These are phyloP conservation scores for Crithidia thermophila DNA, from an alignment of 208 protist genomes.

Conservation along the genomic window DNA sequence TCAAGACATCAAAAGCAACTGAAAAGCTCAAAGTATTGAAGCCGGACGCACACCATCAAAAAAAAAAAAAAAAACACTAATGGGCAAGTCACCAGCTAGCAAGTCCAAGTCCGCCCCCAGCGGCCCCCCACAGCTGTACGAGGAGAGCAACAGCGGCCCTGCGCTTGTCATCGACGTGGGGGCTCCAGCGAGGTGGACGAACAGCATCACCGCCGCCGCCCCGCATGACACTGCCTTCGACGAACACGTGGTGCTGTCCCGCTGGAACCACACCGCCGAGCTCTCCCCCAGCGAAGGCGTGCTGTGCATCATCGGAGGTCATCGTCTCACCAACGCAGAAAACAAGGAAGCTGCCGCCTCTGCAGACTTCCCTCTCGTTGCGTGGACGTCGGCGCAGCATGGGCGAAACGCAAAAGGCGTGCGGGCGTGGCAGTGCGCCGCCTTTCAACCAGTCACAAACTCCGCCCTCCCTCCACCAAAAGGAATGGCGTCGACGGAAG, in stretches of 20 bases:
- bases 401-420: neutral
- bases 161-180: slow-evolving; percentile 13
- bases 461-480: neutral
- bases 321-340: too few species aligned
- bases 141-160: slow-evolving; percentile 16
- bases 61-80: too few species aligned
- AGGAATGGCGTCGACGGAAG: neutral
- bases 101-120: slow-evolving; percentile 8
- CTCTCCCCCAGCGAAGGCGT: slow-evolving; percentile 25
- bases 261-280: slow-evolving; percentile 23
- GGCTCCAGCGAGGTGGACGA: neutral
- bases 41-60: too few species aligned
- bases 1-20: too few species aligned
- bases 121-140: slow-evolving; percentile 28
- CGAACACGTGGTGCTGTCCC: slow-evolving; percentile 1
- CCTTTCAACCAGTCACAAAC: neutral
- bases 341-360: too few species aligned
- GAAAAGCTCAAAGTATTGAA: too few species aligned
- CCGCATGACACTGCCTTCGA: neutral
- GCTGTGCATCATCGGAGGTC: slow-evolving; percentile 24
- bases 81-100: slow-evolving; percentile 10
- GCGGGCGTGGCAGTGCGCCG: slow-evolving; percentile 4
- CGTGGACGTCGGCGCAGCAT: slow-evolving; percentile 1
- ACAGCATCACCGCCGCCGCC: neutral
- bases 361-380: too few species aligned